A percentile compares a stretch with the other conserved stretches of the same genome.
These are phyloP conservation scores for Gaertneriomyces semiglobifer DNA, from an alignment of 192 early-diverging fungal species.

Conservation along the genomic window DNA sequence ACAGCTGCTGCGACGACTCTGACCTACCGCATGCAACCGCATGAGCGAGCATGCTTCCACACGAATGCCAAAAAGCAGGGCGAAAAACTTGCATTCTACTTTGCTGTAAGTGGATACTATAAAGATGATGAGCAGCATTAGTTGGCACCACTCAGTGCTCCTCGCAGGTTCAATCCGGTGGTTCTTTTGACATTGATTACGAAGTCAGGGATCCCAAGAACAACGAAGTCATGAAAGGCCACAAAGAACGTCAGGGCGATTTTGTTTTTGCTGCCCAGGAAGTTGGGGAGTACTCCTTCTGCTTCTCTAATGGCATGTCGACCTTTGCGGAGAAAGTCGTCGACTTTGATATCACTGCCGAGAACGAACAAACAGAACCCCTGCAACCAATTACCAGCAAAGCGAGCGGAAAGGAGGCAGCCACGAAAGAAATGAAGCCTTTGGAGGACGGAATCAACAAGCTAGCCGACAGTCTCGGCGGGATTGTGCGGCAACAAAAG, in stretches of 20 bases:
- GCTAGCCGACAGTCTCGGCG: conserved; percentile 61
- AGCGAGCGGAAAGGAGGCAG: conserved; percentile 15
- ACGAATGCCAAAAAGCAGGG: conserved; percentile 66
- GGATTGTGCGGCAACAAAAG: conserved; percentile 77
- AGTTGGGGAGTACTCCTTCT: conserved; percentile 91
- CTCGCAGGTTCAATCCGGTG: conserved; percentile 87
- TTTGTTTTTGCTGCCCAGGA: conserved; percentile 84
- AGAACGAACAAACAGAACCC: conserved; percentile 64
- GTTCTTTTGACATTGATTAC: conserved; percentile 96
- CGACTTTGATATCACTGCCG: conserved; percentile 92
- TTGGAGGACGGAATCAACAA: conserved; percentile 45
- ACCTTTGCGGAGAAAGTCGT: conserved; percentile 89
- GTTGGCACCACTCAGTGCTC: conserved; percentile 2
- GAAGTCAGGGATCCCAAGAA: conserved; percentile 74
- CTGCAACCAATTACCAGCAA: conserved; percentile 11
- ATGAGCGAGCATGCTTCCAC: conserved; percentile 92
- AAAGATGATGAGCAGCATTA: not conserved
- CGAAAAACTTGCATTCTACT: conserved; percentile 96
- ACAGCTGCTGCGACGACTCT: conserved; percentile 54
- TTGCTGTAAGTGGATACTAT: conserved; percentile 73
- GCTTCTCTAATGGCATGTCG: conserved; percentile 93
- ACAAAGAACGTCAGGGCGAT: conserved; percentile 91
- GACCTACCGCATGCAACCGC: conserved; percentile 83
- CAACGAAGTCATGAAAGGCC: conserved; percentile 66
- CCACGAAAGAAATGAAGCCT: conserved; percentile 53